Evolutionary conservation across 2,329 filamentous ascomycete species (phyloP).

Genomic region (Hypomyces rosellus): DNA sequence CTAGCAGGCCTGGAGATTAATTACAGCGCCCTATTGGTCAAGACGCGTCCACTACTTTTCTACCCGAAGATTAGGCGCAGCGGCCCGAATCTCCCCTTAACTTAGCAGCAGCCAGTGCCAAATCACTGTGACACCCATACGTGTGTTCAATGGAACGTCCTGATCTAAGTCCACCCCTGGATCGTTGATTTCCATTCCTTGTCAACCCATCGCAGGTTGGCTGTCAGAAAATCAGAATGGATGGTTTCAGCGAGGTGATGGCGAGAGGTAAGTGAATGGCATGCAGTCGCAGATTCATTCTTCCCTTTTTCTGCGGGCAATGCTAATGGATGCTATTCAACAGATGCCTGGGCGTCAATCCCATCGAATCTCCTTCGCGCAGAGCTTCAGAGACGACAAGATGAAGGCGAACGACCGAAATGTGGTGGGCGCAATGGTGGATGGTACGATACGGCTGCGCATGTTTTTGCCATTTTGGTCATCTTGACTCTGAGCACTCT

Average conservation of each 20-base stretch:
- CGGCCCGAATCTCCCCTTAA: background rate
- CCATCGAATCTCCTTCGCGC: conserved; percentile 46
- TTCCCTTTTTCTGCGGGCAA: background rate
- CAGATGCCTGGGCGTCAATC: conserved; percentile 38
- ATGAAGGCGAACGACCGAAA: conserved; percentile 36
- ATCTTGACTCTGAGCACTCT: conserved; percentile 57
- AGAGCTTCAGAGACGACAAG: conserved; percentile 45
- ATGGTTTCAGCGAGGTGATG: conserved; percentile 12
- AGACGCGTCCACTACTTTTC: background rate
- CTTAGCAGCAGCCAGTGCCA: too few species aligned
- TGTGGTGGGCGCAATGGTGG: conserved; percentile 49
- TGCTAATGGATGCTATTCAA: background rate
- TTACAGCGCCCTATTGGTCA: background rate
- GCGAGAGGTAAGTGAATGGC: conserved; percentile 9
- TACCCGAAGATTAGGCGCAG: conserved; percentile 11
- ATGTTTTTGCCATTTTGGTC: conserved; percentile 61
- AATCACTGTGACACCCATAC: background rate
- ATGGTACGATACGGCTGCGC: conserved; percentile 59
- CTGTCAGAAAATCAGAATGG: conserved; percentile 8
- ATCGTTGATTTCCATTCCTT: background rate
- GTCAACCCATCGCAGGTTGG: background rate
- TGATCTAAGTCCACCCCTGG: background rate
- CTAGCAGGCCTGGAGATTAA: too few species aligned
- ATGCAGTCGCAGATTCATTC: background rate
- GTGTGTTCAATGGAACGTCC: background rate